Evolutionary conservation across 2,329 filamentous ascomycete genomes (phyloP).

Genomic region (Erysiphe pisi): DNA sequence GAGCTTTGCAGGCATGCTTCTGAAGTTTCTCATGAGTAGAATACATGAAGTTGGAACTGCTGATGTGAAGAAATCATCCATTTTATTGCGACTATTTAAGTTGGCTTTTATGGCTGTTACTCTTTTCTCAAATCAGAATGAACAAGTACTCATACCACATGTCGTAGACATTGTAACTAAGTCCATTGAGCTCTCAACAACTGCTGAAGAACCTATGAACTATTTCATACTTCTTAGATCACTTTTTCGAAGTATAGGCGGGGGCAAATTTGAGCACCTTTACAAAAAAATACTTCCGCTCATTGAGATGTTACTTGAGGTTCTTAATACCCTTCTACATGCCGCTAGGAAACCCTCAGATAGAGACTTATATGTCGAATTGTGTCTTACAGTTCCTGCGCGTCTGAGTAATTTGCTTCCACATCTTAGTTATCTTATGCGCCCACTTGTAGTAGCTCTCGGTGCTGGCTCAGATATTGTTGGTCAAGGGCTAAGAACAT

Average conservation of each 20-base stretch:
- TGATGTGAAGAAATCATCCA: conserved; percentile 85
- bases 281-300: conserved; percentile 97
- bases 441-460: conserved; percentile 88
- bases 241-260: conserved; percentile 90
- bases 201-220: conserved; percentile 95
- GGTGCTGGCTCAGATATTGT: conserved; percentile 87
- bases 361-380: conserved; percentile 89
- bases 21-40: conserved; percentile 93
- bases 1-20: conserved; percentile 93
- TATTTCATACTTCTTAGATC: conserved; percentile 91
- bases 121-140: conserved; percentile 85
- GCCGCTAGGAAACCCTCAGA: conserved; percentile 84
- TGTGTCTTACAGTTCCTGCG: conserved; percentile 91
- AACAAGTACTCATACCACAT: conserved; percentile 87
- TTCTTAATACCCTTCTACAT: conserved; percentile 86
- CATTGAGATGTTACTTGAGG: conserved; percentile 93
- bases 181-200: conserved; percentile 91
- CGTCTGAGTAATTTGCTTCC: conserved; percentile 87
- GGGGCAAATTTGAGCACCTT: conserved; percentile 90
- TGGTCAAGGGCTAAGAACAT: conserved; percentile 79
- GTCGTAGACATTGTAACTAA: conserved; percentile 96
- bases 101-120: conserved; percentile 99
- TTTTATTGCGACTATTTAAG: conserved; percentile 89
- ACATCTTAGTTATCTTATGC: conserved; percentile 93
- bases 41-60: conserved; percentile 90